Percentiles rank a stretch among this genome's conserved stretches.
phyloP scores from a whole-genome alignment of 495 filamentous ascomycete genomes.

The Xylaria grammica region DNA sequence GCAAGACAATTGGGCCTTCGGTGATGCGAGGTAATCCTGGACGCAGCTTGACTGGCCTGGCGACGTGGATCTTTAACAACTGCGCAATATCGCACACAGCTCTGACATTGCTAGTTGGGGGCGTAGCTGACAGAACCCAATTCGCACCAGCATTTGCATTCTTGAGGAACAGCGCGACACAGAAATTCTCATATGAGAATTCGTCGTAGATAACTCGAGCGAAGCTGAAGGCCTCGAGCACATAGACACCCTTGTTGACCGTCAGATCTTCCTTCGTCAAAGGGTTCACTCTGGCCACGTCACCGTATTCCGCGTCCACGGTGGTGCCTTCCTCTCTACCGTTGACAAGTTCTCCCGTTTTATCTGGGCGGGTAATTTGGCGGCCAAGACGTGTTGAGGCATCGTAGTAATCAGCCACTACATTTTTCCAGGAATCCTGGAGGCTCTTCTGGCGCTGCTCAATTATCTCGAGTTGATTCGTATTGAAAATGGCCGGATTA shows the following conservation, averaged over 20 bases:
- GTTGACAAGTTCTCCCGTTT: slow-evolving; percentile 29
- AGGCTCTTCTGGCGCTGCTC: slow-evolving; percentile 1
- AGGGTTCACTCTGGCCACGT: background rate
- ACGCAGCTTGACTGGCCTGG: slow-evolving; percentile 39
- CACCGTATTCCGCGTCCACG: background rate
- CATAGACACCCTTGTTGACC: slow-evolving; percentile 17
- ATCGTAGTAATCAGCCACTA: slow-evolving; percentile 36
- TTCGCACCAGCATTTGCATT: slow-evolving; percentile 55
- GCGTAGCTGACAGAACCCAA: slow-evolving; percentile 75
- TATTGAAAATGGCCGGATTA: slow-evolving; percentile 4
- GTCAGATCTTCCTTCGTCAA: slow-evolving; percentile 7
- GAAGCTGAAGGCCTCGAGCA: slow-evolving; percentile 65
- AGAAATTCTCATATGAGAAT: slow-evolving; percentile 61
- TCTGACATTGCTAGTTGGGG: slow-evolving; percentile 59
- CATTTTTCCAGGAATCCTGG: slow-evolving; percentile 2
- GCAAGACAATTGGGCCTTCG: slow-evolving; percentile 32
- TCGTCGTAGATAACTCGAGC: slow-evolving; percentile 72
- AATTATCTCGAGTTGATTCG: slow-evolving; percentile 1
- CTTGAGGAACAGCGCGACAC: slow-evolving; percentile 39
- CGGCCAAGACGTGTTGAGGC: slow-evolving; percentile 28
- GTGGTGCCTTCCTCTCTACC: slow-evolving; percentile 17
- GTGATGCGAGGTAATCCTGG: slow-evolving; percentile 42
- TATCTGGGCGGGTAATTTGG: background rate
- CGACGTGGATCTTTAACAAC: slow-evolving; percentile 58
- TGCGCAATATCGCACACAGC: slow-evolving; percentile 64